These are phyloP conservation scores for Phytopythium kandeliae DNA, from an alignment of 352 stramenopile species.

Conservation along the genomic window DNA sequence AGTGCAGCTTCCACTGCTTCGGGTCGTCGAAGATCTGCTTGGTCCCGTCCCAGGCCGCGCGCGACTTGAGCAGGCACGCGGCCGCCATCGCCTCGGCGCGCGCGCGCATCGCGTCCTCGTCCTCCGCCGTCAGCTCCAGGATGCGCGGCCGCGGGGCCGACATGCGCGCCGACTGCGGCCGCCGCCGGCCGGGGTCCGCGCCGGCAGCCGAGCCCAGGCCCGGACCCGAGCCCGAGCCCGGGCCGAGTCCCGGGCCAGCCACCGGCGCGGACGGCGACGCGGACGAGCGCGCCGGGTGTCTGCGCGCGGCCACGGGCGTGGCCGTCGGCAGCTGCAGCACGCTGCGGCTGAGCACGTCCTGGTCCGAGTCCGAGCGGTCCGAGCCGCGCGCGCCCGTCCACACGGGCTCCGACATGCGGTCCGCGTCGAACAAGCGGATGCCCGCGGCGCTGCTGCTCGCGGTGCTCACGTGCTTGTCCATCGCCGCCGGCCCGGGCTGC, in stretches of 20 bases:
- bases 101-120: conserved; percentile 22
- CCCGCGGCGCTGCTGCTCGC: neutral
- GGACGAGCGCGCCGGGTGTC: neutral
- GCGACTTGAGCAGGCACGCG: conserved; percentile 28
- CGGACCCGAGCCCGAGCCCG: too few relatives aligned
- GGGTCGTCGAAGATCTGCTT: conserved; percentile 58
- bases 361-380: conserved; percentile 7
- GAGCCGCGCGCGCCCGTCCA: neutral
- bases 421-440: conserved; percentile 5
- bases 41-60: conserved; percentile 47
- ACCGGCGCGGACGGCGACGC: neutral
- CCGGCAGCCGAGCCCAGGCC: too few relatives aligned
- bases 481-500: neutral
- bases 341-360: conserved; percentile 6
- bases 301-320: neutral
- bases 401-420: conserved; percentile 8
- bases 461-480: conserved; percentile 7
- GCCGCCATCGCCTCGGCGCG: conserved; percentile 33
- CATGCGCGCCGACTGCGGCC: conserved; percentile 19
- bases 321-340: conserved; percentile 5
- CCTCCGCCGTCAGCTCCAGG: conserved; percentile 15
- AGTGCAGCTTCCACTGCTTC: conserved; percentile 63
- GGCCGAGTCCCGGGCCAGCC: too few relatives aligned
- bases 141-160: conserved; percentile 28
- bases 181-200: neutral